phyloP scores from a whole-genome alignment of 768 basidiomycete species.

The Pleurotus giganteus region DNA sequence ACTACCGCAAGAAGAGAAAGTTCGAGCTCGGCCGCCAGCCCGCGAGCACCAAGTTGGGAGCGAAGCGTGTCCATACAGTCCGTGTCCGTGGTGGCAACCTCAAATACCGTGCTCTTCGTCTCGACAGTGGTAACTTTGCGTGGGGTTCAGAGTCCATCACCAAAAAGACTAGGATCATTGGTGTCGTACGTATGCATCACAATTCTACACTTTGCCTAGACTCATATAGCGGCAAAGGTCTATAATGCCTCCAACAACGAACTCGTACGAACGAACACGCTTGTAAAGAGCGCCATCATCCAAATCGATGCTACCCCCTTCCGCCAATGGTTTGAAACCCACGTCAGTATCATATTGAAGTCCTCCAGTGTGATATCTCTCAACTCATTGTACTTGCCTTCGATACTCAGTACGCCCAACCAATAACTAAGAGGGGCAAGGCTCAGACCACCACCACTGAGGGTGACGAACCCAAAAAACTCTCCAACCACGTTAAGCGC shows the following conservation, averaged over 20 bases:
- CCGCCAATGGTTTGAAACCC: constrained; percentile 99
- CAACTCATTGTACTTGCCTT: background rate
- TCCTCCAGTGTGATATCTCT: background rate
- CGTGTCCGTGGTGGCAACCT: constrained; percentile 94
- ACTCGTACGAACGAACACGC: constrained; percentile 98
- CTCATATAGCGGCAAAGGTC: constrained; percentile 47
- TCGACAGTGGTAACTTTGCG: constrained; percentile 97
- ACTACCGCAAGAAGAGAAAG: constrained; percentile 99
- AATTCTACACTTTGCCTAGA: constrained; percentile 1
- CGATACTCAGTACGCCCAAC: constrained; percentile 91
- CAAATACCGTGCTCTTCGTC: constrained; percentile 95
- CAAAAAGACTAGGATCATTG: constrained; percentile 93
- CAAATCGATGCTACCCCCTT: constrained; percentile 98
- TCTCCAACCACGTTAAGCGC: constrained; percentile 89
- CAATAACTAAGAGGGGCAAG: constrained; percentile 91
- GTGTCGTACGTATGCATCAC: constrained; percentile 70
- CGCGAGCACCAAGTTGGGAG: constrained; percentile 94
- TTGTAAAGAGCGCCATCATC: constrained; percentile 96
- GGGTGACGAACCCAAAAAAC: constrained; percentile 65
- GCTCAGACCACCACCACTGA: constrained; percentile 48
- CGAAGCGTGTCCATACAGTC: constrained; percentile 94
- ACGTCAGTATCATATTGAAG: constrained; percentile 56
- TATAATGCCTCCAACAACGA: constrained; percentile 99
- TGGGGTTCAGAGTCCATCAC: constrained; percentile 97
- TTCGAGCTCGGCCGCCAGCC: constrained; percentile 99